Percentiles rank a stretch among this genome's conserved stretches.
These are phyloP conservation scores for Zymoseptoria crescenta DNA, from an alignment of 2,329 filamentous ascomycete genomes.

Conservation along the genomic window DNA sequence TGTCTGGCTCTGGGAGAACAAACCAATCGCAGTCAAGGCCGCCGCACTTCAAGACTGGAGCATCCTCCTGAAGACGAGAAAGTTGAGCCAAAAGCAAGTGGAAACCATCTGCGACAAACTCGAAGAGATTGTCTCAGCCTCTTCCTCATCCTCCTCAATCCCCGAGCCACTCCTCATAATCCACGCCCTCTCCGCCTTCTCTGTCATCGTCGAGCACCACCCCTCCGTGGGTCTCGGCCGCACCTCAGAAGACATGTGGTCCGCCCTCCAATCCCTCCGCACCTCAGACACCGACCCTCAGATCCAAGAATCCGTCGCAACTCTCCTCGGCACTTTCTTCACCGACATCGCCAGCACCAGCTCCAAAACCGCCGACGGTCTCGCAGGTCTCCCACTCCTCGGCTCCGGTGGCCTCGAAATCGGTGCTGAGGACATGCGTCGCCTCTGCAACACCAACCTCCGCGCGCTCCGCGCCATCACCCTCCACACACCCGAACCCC, in stretches of 20 bases:
- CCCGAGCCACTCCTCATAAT: slow-evolving; percentile 67
- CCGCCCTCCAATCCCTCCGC: slow-evolving; percentile 57
- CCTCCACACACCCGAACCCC: slow-evolving; percentile 53
- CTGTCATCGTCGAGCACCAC: slow-evolving; percentile 59
- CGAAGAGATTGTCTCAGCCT: slow-evolving; percentile 45
- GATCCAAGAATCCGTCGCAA: slow-evolving; percentile 70
- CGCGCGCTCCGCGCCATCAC: slow-evolving; percentile 54
- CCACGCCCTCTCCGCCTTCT: slow-evolving; percentile 61
- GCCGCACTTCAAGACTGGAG: slow-evolving; percentile 74
- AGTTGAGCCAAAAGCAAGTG: slow-evolving; percentile 60
- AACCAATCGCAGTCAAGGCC: slow-evolving; percentile 61
- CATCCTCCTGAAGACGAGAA: slow-evolving; percentile 67
- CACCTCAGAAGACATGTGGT: slow-evolving; percentile 61
- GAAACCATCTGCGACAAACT: slow-evolving; percentile 48
- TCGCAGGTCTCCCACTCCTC: slow-evolving; percentile 52
- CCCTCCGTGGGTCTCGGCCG: slow-evolving; percentile 56
- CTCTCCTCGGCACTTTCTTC: slow-evolving; percentile 68
- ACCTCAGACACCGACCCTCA: slow-evolving; percentile 58
- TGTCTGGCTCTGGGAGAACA: slow-evolving; percentile 67
- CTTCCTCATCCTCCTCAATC: slow-evolving; percentile 43
- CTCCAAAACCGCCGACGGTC: slow-evolving; percentile 40
- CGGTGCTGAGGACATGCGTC: slow-evolving; percentile 54
- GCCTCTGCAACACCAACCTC: slow-evolving; percentile 50
- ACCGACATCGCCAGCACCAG: slow-evolving; percentile 65
- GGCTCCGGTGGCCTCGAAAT: slow-evolving; percentile 67